Evolutionary conservation across 176 grass and related monocot species (phyloP).

Genomic region (Tillandsia leiboldiana): DNA sequence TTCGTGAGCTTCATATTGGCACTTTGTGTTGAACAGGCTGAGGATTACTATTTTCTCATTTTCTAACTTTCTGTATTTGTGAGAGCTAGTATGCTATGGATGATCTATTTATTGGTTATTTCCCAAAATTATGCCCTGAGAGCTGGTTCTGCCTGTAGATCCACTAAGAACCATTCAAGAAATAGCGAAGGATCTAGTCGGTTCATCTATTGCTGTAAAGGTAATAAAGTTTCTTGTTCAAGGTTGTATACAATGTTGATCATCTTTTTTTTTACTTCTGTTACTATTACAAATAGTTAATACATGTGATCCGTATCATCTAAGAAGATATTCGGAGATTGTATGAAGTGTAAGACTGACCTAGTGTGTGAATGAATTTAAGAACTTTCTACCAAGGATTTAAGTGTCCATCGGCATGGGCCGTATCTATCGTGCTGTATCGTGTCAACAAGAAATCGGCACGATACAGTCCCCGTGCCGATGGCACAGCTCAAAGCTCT

Average conservation of each 20-base stretch:
- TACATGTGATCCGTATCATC: not conserved
- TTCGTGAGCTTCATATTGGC: not conserved
- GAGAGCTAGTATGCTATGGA: not conserved
- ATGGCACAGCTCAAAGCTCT: too few species aligned
- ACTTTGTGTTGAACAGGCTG: not conserved
- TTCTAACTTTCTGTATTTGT: not conserved
- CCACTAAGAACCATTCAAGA: constrained; percentile 60
- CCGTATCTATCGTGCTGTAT: too few species aligned
- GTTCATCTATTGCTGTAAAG: constrained; percentile 73
- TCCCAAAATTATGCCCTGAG: not conserved
- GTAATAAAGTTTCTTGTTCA: constrained; percentile 26
- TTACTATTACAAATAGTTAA: not conserved
- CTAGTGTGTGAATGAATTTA: too few species aligned
- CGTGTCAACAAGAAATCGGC: too few species aligned
- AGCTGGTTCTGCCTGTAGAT: constrained; percentile 38
- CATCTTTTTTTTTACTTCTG: not conserved
- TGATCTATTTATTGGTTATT: constrained; percentile 8
- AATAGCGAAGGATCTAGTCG: constrained; percentile 67
- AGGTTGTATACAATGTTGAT: not conserved
- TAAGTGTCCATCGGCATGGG: too few species aligned
- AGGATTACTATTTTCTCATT: not conserved
- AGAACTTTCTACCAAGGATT: too few species aligned
- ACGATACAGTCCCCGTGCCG: too few species aligned
- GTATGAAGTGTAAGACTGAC: too few species aligned
- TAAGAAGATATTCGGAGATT: too few species aligned